phyloP scores from a whole-genome alignment of 2,329 filamentous ascomycete species.

The Diaporthe australafricana region DNA sequence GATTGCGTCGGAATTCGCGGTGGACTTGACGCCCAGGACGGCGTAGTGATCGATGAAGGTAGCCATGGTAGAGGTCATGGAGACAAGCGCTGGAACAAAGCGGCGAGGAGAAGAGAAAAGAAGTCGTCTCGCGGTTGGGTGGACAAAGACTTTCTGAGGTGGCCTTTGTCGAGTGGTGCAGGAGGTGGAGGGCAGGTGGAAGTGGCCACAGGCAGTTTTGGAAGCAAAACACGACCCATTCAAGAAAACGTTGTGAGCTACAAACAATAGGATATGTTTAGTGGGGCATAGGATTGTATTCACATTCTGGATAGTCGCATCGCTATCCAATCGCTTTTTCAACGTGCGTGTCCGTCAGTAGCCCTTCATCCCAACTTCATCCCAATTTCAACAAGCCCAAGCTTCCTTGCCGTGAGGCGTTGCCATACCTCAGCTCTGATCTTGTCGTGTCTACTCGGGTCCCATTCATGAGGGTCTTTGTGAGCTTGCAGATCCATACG shows the following conservation, averaged over 20 bases:
- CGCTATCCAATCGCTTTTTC: neutral
- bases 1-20: neutral
- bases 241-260: neutral
- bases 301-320: too few relatives aligned
- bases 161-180: neutral
- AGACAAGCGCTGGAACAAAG: neutral
- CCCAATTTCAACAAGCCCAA: too few relatives aligned
- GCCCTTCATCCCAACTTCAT: neutral
- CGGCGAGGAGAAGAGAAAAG: neutral
- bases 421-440: neutral
- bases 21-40: neutral
- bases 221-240: neutral
- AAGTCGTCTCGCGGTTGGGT: neutral
- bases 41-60: constrained; percentile 1
- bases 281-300: neutral
- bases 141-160: neutral
- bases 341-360: neutral
- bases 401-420: neutral
- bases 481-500: neutral
- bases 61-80: neutral
- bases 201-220: neutral
- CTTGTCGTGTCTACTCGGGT: neutral
- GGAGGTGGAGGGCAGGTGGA: neutral
- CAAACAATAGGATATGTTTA: neutral
- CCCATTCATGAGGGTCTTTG: constrained; percentile 5